Base-by-base conservation (phyloP, 768 basidiomycete genomes). In the Suillus weaverae region DNA sequence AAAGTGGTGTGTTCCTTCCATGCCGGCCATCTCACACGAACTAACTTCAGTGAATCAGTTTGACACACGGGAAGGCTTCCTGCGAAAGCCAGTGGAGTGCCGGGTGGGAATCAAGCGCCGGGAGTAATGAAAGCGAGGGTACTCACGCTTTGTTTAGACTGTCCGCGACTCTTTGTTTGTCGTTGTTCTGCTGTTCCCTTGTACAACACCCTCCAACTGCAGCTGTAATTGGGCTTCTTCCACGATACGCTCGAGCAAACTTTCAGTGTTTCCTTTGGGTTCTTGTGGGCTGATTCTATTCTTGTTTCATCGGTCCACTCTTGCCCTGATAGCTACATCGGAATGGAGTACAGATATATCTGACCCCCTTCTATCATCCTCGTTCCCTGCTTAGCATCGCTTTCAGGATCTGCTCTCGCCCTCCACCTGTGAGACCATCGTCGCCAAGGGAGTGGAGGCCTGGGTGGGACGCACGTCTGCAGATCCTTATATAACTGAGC, bases 61-160 rank as follows among this genome's bases (percentile, higher is more conserved):
- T 62, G 81, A 85, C 43, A 93, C 89, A 1, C 80, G 86, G 18
- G 94, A 97, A 78, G 95, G 95, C 3, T 96, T 97, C 80, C 79
- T 96, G 66, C 81, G 94, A 69, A 96, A 95, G 79, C 94, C 94
- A 0, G 75, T 91, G 36, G 80, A 77, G 22, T 94, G 92, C 71
- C 78, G 73, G 61, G 88, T 95, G 51, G 91, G 92, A 30, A 84
- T 95, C 70, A 87, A 82, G 74, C 84, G 88, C 54, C 82, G 92
- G 63, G 83, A 86, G 62, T 46, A 5, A 66, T 64, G 77, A 61
- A 65, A 62, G 38, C 20, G 22, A 54, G 55, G n/a, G 35, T 33
- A 26, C 44, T 32, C 48, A 36, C 38, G 26, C 26, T 30, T 38
- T 41, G 16, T 41, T 57, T 59, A 54, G 3, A 38, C 30, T 5